phyloP scores from a whole-genome alignment of 306 rosid species.

The Vigna mungo region DNA sequence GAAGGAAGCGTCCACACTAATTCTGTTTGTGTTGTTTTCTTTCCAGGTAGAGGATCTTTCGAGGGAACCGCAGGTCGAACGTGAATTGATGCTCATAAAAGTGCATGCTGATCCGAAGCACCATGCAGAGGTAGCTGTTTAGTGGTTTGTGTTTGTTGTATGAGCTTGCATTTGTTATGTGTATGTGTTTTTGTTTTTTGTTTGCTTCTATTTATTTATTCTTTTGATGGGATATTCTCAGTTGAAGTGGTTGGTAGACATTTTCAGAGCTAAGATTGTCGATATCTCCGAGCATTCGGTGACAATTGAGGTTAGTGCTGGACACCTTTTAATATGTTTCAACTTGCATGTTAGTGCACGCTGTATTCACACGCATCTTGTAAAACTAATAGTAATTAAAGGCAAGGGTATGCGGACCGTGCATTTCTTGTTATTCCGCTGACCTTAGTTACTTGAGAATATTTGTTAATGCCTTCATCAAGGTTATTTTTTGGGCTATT shows the following conservation, averaged over 20 bases:
- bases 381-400: slow-evolving; percentile 19
- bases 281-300: slow-evolving; percentile 74
- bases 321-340: slow-evolving; percentile 14
- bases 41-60: slow-evolving; percentile 81
- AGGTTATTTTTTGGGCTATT: not conserved
- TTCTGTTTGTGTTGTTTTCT: slow-evolving; percentile 11
- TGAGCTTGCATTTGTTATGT: not conserved
- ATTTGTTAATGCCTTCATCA: slow-evolving; percentile 20
- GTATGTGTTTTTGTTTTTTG: slow-evolving; percentile 4
- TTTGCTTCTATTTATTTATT: slow-evolving; percentile 33
- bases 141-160: slow-evolving; percentile 17
- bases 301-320: slow-evolving; percentile 70
- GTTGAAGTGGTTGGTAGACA: slow-evolving; percentile 83
- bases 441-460: slow-evolving; percentile 5
- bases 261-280: slow-evolving; percentile 77
- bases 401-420: not conserved
- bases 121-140: slow-evolving; percentile 63
- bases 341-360: not conserved
- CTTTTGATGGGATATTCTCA: slow-evolving; percentile 41
- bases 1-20: not conserved
- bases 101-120: slow-evolving; percentile 59
- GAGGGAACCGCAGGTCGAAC: slow-evolving; percentile 78
- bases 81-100: slow-evolving; percentile 80
- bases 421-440: slow-evolving; percentile 10
- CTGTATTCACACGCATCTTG: not conserved